phyloP scores from a whole-genome alignment of 495 filamentous ascomycete genomes.

The Melanomma pulvis-pyrius region DNA sequence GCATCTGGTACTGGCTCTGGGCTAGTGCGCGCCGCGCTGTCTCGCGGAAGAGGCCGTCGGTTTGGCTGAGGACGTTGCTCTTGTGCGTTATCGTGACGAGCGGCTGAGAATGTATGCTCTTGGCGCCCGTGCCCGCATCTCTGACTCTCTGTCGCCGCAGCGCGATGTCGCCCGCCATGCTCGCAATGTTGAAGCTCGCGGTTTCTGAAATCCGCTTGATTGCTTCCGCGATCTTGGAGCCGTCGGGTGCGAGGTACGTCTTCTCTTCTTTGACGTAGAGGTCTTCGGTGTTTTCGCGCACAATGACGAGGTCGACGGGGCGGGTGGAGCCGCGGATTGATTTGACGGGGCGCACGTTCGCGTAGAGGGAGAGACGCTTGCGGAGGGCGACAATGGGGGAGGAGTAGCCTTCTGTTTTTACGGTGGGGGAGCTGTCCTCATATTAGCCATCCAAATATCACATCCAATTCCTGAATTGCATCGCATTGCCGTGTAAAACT shows the following conservation, averaged over 20 bases:
- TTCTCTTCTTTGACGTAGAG: slow-evolving; percentile 97
- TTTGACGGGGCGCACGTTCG: slow-evolving; percentile 97
- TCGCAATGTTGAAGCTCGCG: slow-evolving; percentile 80
- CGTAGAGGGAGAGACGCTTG: slow-evolving; percentile 92
- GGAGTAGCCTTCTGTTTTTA: slow-evolving; percentile 89
- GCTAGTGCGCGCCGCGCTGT: slow-evolving; percentile 73
- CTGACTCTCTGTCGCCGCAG: slow-evolving; percentile 82
- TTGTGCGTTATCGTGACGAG: slow-evolving; percentile 98
- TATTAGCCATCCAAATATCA: not conserved
- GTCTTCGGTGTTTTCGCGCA: slow-evolving; percentile 98
- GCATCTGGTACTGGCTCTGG: slow-evolving; percentile 51
- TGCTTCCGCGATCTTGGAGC: slow-evolving; percentile 84
- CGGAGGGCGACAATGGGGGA: slow-evolving; percentile 96
- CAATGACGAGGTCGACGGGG: slow-evolving; percentile 94
- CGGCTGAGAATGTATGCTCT: slow-evolving; percentile 64
- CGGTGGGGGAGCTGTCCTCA: slow-evolving; percentile 72
- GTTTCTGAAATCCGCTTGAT: slow-evolving; percentile 93
- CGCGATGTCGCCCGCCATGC: slow-evolving; percentile 93
- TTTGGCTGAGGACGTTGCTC: slow-evolving; percentile 94
- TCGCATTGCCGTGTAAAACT: not conserved
- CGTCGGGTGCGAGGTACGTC: slow-evolving; percentile 69
- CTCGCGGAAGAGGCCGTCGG: slow-evolving; percentile 91
- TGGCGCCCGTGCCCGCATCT: slow-evolving; percentile 42
- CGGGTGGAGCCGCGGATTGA: slow-evolving; percentile 62
- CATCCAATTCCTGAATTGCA: not conserved